Evolutionary conservation across 768 basidiomycete genomes (phyloP).

Genomic region (Pisolithus microcarpus): DNA sequence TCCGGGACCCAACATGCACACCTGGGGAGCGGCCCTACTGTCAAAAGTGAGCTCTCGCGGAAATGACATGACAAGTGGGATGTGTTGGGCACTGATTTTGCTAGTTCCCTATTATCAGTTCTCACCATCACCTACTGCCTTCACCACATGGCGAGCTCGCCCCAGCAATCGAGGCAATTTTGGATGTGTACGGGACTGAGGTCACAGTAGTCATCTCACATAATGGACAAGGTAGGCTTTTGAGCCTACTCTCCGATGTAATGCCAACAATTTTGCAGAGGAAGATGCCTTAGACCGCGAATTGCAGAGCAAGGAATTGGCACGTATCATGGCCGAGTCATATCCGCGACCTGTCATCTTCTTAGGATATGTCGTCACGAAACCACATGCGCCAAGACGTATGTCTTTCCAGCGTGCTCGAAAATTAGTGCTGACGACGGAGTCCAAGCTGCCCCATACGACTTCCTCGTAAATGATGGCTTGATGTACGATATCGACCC

Average conservation of each 20-base stretch:
- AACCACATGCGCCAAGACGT: slow-evolving; percentile 59
- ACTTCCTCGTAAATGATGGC: slow-evolving; percentile 71
- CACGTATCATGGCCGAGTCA: slow-evolving; percentile 63
- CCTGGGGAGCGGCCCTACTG: slow-evolving; percentile 80
- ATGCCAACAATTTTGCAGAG: slow-evolving; percentile 38
- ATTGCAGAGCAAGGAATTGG: slow-evolving; percentile 75
- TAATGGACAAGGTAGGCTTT: slow-evolving; percentile 78
- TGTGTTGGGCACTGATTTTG: not conserved
- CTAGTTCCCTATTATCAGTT: slow-evolving; percentile 83
- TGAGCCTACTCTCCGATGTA: not conserved
- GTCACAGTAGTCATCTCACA: slow-evolving; percentile 84
- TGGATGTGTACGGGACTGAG: slow-evolving; percentile 71
- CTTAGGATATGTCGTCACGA: slow-evolving; percentile 75
- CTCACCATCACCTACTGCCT: slow-evolving; percentile 80
- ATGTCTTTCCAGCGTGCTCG: slow-evolving; percentile 20
- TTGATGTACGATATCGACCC: slow-evolving; percentile 72
- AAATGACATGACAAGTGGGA: not conserved
- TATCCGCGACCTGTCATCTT: slow-evolving; percentile 72
- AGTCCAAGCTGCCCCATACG: slow-evolving; percentile 61
- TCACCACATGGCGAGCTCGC: slow-evolving; percentile 84
- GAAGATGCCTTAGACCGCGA: slow-evolving; percentile 86
- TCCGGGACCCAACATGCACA: slow-evolving; percentile 82
- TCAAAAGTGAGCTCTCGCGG: slow-evolving; percentile 48
- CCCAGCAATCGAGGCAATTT: slow-evolving; percentile 80
- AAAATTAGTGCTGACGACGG: slow-evolving; percentile 6